Conservation (phyloP, 2,329 filamentous ascomycete genomes). For the Pseudogymnoascus sp. region DNA sequence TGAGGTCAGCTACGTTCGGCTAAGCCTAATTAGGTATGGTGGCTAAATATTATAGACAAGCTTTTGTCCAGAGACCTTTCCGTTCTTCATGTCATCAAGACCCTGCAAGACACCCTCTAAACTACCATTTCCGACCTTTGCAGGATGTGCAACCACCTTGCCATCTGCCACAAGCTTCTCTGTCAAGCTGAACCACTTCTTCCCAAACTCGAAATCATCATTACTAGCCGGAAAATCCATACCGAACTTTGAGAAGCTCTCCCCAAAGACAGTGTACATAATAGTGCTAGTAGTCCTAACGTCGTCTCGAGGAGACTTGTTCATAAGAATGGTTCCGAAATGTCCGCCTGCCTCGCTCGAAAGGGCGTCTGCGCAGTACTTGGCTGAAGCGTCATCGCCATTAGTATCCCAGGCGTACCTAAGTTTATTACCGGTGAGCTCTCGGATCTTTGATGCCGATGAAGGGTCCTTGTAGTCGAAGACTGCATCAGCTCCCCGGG, state of each 20-base stretch:
- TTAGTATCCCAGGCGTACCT: constrained; percentile 38
- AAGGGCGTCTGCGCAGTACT: constrained; percentile 24
- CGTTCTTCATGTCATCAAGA: constrained; percentile 10
- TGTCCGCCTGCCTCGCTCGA: constrained; percentile 33
- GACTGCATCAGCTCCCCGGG: constrained; percentile 37
- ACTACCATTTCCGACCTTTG: constrained; percentile 9
- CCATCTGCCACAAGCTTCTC: constrained; percentile 15
- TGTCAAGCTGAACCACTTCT: constrained; percentile 10
- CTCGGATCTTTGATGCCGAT: constrained; percentile 37
- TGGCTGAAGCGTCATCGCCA: constrained; percentile 32
- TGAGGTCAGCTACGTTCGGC: too few species aligned
- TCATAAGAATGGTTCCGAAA: constrained; percentile 18
- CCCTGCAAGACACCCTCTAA: constrained; percentile 14
- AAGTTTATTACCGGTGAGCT: constrained; percentile 35
- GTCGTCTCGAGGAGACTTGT: not conserved
- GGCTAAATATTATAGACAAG: constrained; percentile 15
- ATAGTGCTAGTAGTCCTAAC: constrained; percentile 25
- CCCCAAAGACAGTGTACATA: constrained; percentile 34
- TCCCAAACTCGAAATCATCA: constrained; percentile 16
- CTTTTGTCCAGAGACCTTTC: constrained; percentile 14
- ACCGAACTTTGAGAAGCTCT: constrained; percentile 20
- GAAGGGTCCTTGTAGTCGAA: constrained; percentile 44
- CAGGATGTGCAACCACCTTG: constrained; percentile 13
- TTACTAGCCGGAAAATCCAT: constrained; percentile 9
- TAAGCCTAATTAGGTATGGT: too few species aligned